These are phyloP conservation scores for Talaromyces nanjingensis DNA, from an alignment of 495 filamentous ascomycete genomes.

Conservation along the genomic window DNA sequence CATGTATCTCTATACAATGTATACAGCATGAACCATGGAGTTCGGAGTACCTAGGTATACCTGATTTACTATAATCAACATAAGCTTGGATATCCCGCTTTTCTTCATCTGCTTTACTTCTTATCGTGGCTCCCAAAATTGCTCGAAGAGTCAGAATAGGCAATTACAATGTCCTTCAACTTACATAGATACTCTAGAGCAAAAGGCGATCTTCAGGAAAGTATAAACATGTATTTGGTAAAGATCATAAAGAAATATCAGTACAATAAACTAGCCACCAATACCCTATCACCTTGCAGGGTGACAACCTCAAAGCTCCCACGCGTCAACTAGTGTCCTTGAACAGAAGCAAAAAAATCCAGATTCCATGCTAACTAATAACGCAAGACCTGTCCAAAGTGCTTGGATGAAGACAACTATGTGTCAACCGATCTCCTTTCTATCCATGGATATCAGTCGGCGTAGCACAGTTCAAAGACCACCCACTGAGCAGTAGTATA, in stretches of 20 bases:
- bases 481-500: not conserved
- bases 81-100: too few species aligned
- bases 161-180: too few species aligned
- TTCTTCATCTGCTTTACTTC: too few species aligned
- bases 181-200: too few species aligned
- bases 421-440: not conserved
- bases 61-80: too few species aligned
- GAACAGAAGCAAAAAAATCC: not conserved
- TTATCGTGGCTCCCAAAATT: too few species aligned
- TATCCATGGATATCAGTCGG: not conserved
- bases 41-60: too few species aligned
- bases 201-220: too few species aligned
- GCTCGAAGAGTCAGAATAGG: too few species aligned
- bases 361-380: not conserved
- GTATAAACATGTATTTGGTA: not conserved
- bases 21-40: not conserved
- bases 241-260: too few species aligned
- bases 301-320: not conserved
- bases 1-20: slow-evolving; percentile 10
- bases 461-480: not conserved
- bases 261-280: too few species aligned
- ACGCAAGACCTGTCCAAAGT: not conserved
- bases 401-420: not conserved
- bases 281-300: not conserved
- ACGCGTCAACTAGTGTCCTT: too few species aligned